These are phyloP conservation scores for Neurospora sp. DNA, from an alignment of 2,329 filamentous ascomycete genomes.

Conservation along the genomic window DNA sequence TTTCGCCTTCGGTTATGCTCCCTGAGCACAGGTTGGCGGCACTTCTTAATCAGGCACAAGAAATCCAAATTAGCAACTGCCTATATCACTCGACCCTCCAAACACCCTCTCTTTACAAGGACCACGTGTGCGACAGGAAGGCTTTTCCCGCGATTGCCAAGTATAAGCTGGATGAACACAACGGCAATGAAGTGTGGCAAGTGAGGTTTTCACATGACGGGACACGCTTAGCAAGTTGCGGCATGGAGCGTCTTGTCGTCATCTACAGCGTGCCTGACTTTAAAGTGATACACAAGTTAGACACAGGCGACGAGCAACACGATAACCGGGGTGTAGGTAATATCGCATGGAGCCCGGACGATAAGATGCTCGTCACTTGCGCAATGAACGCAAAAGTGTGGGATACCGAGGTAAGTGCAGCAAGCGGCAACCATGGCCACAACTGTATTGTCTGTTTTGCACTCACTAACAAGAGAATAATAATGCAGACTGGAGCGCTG, in stretches of 20 bases:
- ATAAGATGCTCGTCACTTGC: slow-evolving; percentile 77
- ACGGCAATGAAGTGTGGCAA: slow-evolving; percentile 76
- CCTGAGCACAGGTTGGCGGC: slow-evolving; percentile 80
- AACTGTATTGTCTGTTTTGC: not conserved
- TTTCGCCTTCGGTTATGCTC: slow-evolving; percentile 95
- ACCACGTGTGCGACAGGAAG: slow-evolving; percentile 72
- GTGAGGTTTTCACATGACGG: slow-evolving; percentile 86
- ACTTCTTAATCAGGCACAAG: slow-evolving; percentile 74
- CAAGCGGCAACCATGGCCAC: not conserved
- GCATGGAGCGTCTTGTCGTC: slow-evolving; percentile 62
- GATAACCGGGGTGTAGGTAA: slow-evolving; percentile 60
- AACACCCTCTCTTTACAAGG: slow-evolving; percentile 77
- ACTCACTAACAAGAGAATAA: not conserved
- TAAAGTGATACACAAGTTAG: slow-evolving; percentile 50
- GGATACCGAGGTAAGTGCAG: slow-evolving; percentile 52
- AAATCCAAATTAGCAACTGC: slow-evolving; percentile 72
- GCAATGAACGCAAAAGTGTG: slow-evolving; percentile 71
- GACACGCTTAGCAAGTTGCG: slow-evolving; percentile 70
- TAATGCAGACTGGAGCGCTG: slow-evolving; percentile 48
- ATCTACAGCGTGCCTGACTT: slow-evolving; percentile 76
- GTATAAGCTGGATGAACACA: slow-evolving; percentile 61
- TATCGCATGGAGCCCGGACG: slow-evolving; percentile 86
- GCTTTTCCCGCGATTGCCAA: slow-evolving; percentile 69
- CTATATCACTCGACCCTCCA: slow-evolving; percentile 76
- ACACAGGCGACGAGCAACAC: slow-evolving; percentile 61